Conservation (phyloP, 1,284 basidiomycete species). For the Pseudozyma thailandica region DNA sequence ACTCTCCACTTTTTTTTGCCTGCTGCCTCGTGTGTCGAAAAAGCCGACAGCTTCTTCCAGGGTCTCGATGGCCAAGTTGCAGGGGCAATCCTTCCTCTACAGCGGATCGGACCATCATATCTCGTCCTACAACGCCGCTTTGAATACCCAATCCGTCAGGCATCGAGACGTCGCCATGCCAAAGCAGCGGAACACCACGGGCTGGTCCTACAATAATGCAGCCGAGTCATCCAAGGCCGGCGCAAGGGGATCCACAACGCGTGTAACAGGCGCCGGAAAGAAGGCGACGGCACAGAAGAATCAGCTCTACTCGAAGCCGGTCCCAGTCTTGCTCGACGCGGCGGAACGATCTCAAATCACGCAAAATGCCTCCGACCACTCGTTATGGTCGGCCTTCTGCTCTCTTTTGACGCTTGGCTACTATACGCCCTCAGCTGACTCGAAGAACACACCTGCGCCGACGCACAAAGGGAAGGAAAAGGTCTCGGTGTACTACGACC, state of each 20-base stretch:
- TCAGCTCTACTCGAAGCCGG: slow-evolving; percentile 52
- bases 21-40: background rate
- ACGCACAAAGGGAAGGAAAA: slow-evolving; percentile 21
- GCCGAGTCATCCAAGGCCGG: slow-evolving; percentile 28
- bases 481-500: slow-evolving; percentile 47
- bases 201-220: slow-evolving; percentile 48
- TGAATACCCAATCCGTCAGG: background rate
- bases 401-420: slow-evolving; percentile 29
- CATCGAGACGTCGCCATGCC: slow-evolving; percentile 18
- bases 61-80: background rate
- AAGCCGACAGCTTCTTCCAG: background rate
- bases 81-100: background rate
- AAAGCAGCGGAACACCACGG: slow-evolving; percentile 43
- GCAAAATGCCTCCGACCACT: background rate
- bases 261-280: slow-evolving; percentile 56
- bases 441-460: background rate
- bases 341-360: background rate
- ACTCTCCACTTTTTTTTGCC: slow-evolving; percentile 23
- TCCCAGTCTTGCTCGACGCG: slow-evolving; percentile 40
- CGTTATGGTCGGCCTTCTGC: slow-evolving; percentile 19
- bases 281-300: slow-evolving; percentile 54
- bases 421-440: slow-evolving; percentile 9
- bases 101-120: background rate
- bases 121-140: background rate
- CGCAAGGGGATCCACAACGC: slow-evolving; percentile 5